phyloP scores from a whole-genome alignment of 2,329 filamentous ascomycete genomes.

The Penicillium brasilianum region DNA sequence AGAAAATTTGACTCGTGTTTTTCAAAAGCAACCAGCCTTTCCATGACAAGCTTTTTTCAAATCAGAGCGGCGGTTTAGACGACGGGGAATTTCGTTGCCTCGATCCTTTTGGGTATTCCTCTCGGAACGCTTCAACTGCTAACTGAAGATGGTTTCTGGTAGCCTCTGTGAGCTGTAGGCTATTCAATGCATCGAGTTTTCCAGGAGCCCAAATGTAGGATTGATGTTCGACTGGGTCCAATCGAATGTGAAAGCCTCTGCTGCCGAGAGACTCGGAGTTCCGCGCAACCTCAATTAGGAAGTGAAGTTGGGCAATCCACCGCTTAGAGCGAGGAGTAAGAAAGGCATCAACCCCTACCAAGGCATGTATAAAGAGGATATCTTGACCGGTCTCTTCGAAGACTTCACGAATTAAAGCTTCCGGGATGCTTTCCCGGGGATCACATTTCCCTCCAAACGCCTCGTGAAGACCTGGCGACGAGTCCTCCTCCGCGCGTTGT shows the following conservation, averaged over 20 bases:
- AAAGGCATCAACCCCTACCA: neutral
- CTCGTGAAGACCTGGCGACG: slow-evolving; percentile 6
- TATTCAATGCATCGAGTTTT: slow-evolving; percentile 1
- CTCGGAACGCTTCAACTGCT: slow-evolving; percentile 1
- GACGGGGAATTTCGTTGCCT: too few species aligned
- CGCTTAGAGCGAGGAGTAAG: neutral
- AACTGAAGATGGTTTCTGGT: slow-evolving; percentile 3
- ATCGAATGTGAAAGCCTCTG: neutral
- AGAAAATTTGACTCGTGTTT: too few species aligned
- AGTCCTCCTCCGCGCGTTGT: slow-evolving; percentile 3
- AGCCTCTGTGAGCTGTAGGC: neutral
- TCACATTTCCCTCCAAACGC: slow-evolving; percentile 7
- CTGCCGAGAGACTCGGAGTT: neutral
- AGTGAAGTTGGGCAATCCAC: slow-evolving; percentile 6
- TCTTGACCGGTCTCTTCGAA: slow-evolving; percentile 5
- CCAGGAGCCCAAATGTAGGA: slow-evolving; percentile 5
- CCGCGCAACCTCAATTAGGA: too few species aligned
- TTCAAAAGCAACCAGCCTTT: too few species aligned
- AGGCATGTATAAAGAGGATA: neutral
- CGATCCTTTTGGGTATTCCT: too few species aligned
- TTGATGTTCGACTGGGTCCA: slow-evolving; percentile 4
- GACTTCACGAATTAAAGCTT: slow-evolving; percentile 7
- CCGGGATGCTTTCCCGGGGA: slow-evolving; percentile 4
- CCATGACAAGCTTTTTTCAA: too few species aligned
- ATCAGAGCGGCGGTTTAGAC: too few species aligned